Conservation (phyloP, 2,329 filamentous ascomycete species). For the Aspergillus costaricaensis region DNA sequence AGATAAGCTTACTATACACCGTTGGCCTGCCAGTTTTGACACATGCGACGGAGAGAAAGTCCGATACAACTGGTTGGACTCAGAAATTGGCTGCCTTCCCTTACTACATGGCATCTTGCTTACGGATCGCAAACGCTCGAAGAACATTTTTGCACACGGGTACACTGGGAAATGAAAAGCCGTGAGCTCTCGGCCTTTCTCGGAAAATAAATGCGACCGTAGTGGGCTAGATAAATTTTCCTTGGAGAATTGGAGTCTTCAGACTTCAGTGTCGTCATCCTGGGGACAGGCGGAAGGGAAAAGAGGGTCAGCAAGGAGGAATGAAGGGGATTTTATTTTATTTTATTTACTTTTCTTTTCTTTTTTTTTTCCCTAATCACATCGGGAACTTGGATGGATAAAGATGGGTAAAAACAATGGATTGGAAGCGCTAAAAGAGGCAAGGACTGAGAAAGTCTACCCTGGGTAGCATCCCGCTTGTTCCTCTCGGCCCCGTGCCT, state of each 20-base stretch:
- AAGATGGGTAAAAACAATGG: neutral
- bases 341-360: too few species aligned
- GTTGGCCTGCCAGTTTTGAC: neutral
- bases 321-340: neutral
- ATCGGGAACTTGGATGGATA: neutral
- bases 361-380: neutral
- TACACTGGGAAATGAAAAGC: neutral
- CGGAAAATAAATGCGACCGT: neutral
- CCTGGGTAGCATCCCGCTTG: neutral
- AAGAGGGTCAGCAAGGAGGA: neutral
- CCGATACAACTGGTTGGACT: neutral
- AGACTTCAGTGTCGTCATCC: neutral
- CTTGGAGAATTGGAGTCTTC: neutral
- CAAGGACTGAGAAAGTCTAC: neutral
- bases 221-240: neutral
- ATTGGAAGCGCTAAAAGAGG: neutral
- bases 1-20: neutral
- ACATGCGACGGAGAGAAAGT: neutral
- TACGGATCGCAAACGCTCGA: neutral
- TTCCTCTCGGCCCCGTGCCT: neutral
- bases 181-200: neutral
- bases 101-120: neutral
- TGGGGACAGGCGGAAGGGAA: neutral
- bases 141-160: neutral
- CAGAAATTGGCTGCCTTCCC: neutral